phyloP scores from a whole-genome alignment of 2,329 filamentous ascomycete genomes.

The Balansia obtecta region DNA sequence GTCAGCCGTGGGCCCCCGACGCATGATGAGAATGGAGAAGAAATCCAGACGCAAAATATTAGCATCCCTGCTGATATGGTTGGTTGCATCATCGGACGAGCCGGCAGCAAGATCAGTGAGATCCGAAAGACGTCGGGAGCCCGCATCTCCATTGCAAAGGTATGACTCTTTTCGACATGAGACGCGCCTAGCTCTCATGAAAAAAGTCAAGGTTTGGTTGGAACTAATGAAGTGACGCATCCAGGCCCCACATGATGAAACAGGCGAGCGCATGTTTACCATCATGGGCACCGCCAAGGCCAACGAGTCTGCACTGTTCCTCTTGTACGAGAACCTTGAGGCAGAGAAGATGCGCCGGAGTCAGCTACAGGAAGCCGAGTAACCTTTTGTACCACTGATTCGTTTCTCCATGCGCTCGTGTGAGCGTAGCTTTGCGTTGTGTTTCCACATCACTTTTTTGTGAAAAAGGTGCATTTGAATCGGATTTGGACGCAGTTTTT shows the following conservation, averaged over 20 bases:
- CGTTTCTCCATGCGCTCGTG: conserved; percentile 6
- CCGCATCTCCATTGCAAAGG: conserved; percentile 94
- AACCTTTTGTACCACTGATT: conserved; percentile 14
- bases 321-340: conserved; percentile 97
- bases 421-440: conserved; percentile 19
- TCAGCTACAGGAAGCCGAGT: conserved; percentile 51
- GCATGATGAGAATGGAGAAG: conserved; percentile 91
- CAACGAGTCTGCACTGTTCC: conserved; percentile 91
- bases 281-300: conserved; percentile 91
- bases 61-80: conserved; percentile 99
- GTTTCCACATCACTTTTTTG: conserved; percentile 14
- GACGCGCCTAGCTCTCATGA: neutral
- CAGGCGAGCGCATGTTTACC: conserved; percentile 98
- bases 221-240: neutral
- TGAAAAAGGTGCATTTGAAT: conserved; percentile 28
- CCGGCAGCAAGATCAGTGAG: conserved; percentile 94
- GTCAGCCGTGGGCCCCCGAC: conserved; percentile 70
- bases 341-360: conserved; percentile 98
- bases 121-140: conserved; percentile 95
- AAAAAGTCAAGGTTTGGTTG: no score
- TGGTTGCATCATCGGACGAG: conserved; percentile 95
- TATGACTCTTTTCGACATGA: conserved; percentile 16
- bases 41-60: conserved; percentile 98
- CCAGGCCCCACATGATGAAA: conserved; percentile 84
- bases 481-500: conserved; percentile 34